Base-by-base conservation (phyloP, 192 early-diverging fungal genomes). In the Spizellomyces sp. region DNA sequence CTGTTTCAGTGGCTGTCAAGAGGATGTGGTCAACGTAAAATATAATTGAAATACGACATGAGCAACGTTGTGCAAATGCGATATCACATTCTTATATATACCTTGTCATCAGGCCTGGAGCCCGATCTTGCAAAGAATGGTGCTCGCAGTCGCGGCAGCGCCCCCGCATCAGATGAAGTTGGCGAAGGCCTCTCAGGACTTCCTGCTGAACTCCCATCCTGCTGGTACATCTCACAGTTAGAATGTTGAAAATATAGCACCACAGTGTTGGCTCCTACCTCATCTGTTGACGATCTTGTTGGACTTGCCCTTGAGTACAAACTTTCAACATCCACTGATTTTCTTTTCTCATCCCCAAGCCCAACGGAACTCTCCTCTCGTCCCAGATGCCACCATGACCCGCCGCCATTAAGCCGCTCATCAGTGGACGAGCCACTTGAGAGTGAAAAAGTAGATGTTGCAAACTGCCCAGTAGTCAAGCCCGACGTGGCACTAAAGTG, bases 361-460 rank as follows among this genome's bases (percentile, higher is more conserved):
- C 27, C 27, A 36, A 3, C 27, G 27, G 27, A 36, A 54, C 50
- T 54, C 17, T 54, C 50, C 12, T 54, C 50, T 19, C 50, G 50
- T 0, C 14, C 12, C 14, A 19, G 14, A 19, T 19, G 14, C 50
- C 50, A 54, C 50, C 50, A 54, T 19, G 50, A 54, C 4, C 50
- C 50, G 50, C 14, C 50, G 27, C 27, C 27, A 3, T 0, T 36
- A 54, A n/a, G 17, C 17, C 50, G 50, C 50, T 54, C 50, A 54
- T 54, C 68, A 14, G 68, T 70, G 4, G 68, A 70, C 14, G 68
- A 70, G 22, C 58, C 43, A 43, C 68, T 70, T 4, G 68, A 70
- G 9, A 70, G 5, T 0, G 50, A 54, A 54, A 54, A 54, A 12
- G 0, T 54, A 54, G 50, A 54, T n/a, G 50, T 19, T n/a, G 12